A percentile compares a stretch with the other conserved stretches of the same genome.
phyloP scores from a whole-genome alignment of 495 filamentous ascomycete genomes.

The Bacidia rubella region DNA sequence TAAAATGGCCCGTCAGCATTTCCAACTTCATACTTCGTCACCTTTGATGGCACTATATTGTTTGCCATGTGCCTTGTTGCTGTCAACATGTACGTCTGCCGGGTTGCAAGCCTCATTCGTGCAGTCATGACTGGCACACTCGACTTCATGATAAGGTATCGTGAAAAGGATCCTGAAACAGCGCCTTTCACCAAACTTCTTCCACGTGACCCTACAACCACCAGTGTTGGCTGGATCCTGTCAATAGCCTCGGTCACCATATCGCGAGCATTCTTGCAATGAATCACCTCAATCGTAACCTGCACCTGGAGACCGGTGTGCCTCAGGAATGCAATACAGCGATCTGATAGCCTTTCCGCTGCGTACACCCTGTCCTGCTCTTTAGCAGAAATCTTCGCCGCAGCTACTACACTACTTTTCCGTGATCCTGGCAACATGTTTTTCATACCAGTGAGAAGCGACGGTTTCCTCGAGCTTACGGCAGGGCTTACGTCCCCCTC shows the following conservation, averaged over 20 bases:
- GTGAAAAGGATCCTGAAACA: constrained; percentile 87
- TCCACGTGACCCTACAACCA: constrained; percentile 81
- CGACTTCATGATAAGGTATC: constrained; percentile 90
- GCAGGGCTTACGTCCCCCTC: constrained; percentile 40
- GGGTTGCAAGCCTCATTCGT: constrained; percentile 55
- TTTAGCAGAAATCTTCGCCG: constrained; percentile 34
- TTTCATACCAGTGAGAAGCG: constrained; percentile 7
- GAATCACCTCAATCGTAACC: constrained; percentile 87
- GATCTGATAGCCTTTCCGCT: constrained; percentile 59
- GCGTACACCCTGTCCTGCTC: constrained; percentile 70
- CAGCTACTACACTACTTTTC: constrained; percentile 30
- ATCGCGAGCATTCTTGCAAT: constrained; percentile 90
- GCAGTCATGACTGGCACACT: constrained; percentile 95
- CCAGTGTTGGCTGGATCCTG: constrained; percentile 77
- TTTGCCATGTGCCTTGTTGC: constrained; percentile 53
- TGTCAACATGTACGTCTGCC: constrained; percentile 55
- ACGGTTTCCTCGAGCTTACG: constrained; percentile 20
- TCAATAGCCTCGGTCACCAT: constrained; percentile 86
- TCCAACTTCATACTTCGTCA: too few species aligned
- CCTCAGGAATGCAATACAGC: constrained; percentile 68
- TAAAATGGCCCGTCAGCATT: too few species aligned
- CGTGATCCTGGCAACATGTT: constrained; percentile 25
- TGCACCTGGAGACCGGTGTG: constrained; percentile 85
- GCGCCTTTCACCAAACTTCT: constrained; percentile 86
- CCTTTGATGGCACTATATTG: constrained; percentile 41